Evolutionary conservation across 2,329 filamentous ascomycete genomes (phyloP), one percentile per base, ranked within the genome.

Genomic region (Calonectria leucothoes): DNA sequence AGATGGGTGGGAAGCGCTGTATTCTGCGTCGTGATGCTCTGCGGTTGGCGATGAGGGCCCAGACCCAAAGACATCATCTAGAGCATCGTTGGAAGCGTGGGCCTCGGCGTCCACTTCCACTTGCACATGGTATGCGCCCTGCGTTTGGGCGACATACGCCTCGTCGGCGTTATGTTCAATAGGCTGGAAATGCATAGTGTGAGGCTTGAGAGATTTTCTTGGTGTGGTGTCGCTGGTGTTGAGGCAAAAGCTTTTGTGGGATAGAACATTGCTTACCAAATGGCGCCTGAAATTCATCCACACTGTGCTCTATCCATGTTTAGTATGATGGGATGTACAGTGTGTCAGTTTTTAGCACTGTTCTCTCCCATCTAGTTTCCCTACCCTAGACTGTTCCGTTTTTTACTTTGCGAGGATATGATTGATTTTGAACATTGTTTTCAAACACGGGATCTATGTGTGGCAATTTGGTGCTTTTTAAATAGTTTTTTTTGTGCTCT

Each of bases 1-100:
- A 81, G 87, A 90, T 37, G 86, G 87, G 68, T 91, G 87, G 66
- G 76, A 49, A n/a, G 72, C 55, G 51, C 72, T 61, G 33, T 74
- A 71, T 7, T 59, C 71, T 33, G 69, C 37, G 0, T 57, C 48
- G 6, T 74, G 70, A 31, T 74, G 70, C 17, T 68, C 74, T 8
- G 74, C 73, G 23, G 69, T 71, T 14, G 76, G 76, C 23, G 82
- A 80, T 1, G 78, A 70, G 7, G 81, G 74, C 6, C 68, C 78
- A 2, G 80, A 80, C 31, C 83, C 83, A 75, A 85, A 86, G 52
- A 86, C 83, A 66, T 86, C 84, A 59, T 85, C 84, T 6, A 86
- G 71, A 27, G 79, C 77, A 71, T 83, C 80, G 49, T 81, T 80
- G 52, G 73, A 39, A 6, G 69, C 14, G 20, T 31, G 27, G 29